Evolutionary conservation across 2,329 filamentous ascomycete genomes (phyloP), one percentile per base, ranked within the genome.

Genomic region (Sclerotinia glacialis): DNA sequence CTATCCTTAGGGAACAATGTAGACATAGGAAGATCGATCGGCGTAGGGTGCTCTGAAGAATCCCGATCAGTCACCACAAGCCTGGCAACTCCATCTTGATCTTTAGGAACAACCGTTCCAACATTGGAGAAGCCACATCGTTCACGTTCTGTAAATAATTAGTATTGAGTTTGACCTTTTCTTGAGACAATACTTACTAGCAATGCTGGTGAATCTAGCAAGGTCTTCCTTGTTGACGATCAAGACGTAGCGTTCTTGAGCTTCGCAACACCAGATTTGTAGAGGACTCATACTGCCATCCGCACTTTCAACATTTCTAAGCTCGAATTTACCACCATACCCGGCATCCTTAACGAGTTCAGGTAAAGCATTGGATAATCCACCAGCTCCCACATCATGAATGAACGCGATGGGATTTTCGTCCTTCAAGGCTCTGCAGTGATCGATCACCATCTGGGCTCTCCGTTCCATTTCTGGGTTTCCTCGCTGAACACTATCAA

Each of bases 391-490:
- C 55, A 99, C 95, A 76, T 99, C 95, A 77, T 99, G 95, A 70
- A 99, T 98, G 80, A 98, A 94, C 66, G 92, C 89, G 72, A 99
- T 98, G 0, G 95, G 95, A 76, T 90, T 98, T 70, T 92, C 83
- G 5, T 88, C 81, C 21, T 93, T 94, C 73, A 98, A 85, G 3
- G 92, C 89, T 37, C 91, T 88, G 77, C 95, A 99, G 5, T 92
- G 89, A 78, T 98, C 95, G 79, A 99, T 99, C 71, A 99, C 95
- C 86, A 98, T 96, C 80, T 99, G 95, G 2, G 94, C 95, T 73
- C 95, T 86, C 69, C 95, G 85, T 79, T 99, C 92, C 78, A 98
- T 94, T 79, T 99, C 95, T 1, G 95, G 93, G 76, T 99, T 99
- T 56, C 94, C 95, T 79, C 95, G 85, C 80, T 99, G 95, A 42